A percentile compares a stretch with the other conserved stretches of the same genome.
Evolutionary conservation across 768 basidiomycete species (phyloP).

Genomic region (Rickenella mellea): DNA sequence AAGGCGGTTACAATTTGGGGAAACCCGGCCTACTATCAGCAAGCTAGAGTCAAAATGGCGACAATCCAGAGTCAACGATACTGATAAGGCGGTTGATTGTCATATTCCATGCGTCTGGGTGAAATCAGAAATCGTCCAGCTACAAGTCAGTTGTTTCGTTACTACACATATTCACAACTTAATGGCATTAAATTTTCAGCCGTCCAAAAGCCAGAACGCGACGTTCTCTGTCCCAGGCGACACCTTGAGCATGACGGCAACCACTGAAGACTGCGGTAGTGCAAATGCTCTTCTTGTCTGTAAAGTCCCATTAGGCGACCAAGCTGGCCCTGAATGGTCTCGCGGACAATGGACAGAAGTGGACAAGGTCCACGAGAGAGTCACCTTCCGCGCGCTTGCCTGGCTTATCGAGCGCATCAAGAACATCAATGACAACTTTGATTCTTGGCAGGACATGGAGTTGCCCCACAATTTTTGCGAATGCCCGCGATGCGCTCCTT

Average conservation of each 20-base stretch:
- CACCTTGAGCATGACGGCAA: constrained; percentile 38
- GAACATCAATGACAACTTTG: constrained; percentile 56
- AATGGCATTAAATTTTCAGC: constrained; percentile 24
- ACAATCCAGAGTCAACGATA: constrained; percentile 41
- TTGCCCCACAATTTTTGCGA: constrained; percentile 34
- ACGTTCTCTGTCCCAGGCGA: constrained; percentile 55
- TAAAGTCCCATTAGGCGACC: constrained; percentile 56
- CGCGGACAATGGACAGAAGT: constrained; percentile 66
- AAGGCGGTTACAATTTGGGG: constrained; percentile 72
- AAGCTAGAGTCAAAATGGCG: constrained; percentile 72
- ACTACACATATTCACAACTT: background rate
- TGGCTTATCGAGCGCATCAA: constrained; percentile 85
- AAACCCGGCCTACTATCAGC: constrained; percentile 69
- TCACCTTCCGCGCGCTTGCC: constrained; percentile 69
- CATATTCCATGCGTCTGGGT: constrained; percentile 63
- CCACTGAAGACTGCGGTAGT: constrained; percentile 55
- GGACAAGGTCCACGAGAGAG: constrained; percentile 79
- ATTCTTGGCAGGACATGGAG: constrained; percentile 55
- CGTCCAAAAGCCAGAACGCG: constrained; percentile 44
- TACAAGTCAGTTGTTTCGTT: constrained; percentile 38
- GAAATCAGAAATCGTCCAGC: constrained; percentile 29
- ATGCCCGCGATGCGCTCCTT: constrained; percentile 80
- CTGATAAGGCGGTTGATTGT: constrained; percentile 42
- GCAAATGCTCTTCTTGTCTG: constrained; percentile 78
- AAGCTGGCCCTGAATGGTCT: constrained; percentile 77